Base-by-base conservation (phyloP, 1,284 basidiomycete species). In the Binderoboletus segoi region DNA sequence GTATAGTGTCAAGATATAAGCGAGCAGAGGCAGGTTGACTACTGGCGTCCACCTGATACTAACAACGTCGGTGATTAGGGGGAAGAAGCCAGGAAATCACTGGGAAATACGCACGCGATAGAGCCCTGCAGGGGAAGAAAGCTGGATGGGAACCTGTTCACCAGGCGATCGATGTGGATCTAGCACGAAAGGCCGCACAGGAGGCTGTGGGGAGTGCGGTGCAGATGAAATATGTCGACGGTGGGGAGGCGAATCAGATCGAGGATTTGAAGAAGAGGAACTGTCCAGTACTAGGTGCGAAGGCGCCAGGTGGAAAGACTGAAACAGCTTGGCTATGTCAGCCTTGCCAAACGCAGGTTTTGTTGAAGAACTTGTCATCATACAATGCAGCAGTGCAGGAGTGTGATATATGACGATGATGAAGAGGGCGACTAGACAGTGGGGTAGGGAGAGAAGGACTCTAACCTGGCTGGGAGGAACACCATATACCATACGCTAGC, bases 291-390 rank as follows among this genome's bases (percentile, higher is more conserved):
- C 65, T 59, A 69, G 54, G 38, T 72, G 63, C 45, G 73, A 57
- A 56, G 71, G 40, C 35, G 50, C 30, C 5, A 65, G 63, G 72
- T 67, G 61, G 72, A 72, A 53, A 56, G 75, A 81, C 74, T 84
- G 86, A 79, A 89, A 90, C 56, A 91, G 71, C 70, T 86, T 88
- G 68, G 77, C 76, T 58, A 91, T 79, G 70, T 89, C 87, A 54
- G 81, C 75, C 75, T 79, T 84, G 51, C 70, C 58, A 51, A 67
- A 30, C 10, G 28, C 28, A 30, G 28, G 10, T 30, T 6, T 30
- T 10, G 28, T 10, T 10, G 28, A 30, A 30, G 28, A n/a, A n/a
- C n/a, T n/a, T n/a, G n/a, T n/a, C n/a, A n/a, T n/a, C n/a, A n/a
- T n/a, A n/a, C n/a, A n/a, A n/a, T n/a, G n/a, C n/a, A n/a, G n/a